A percentile compares a stretch with the other conserved stretches of the same genome.
Conservation (phyloP, 1,139 yeast species). For the Protomyces arabidopsidicola region DNA sequence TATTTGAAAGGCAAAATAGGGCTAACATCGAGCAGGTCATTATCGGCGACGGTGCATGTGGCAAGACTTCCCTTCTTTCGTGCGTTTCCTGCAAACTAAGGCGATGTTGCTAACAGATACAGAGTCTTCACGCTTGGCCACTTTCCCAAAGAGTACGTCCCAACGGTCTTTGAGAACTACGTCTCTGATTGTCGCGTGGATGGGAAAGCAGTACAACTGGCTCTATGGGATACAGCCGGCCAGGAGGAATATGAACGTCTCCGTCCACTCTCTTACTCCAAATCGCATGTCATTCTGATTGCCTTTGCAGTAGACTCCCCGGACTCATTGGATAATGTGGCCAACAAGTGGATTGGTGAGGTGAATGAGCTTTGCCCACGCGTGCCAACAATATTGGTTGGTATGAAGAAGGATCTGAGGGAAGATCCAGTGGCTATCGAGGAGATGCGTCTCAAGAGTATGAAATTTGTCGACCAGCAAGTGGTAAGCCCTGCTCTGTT, state of each 20-base stretch:
- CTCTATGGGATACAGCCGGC: conserved; percentile 96
- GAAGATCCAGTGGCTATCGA: conserved; percentile 73
- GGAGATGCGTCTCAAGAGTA: conserved; percentile 67
- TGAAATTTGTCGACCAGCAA: conserved; percentile 67
- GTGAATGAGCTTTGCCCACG: conserved; percentile 74
- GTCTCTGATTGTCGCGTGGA: conserved; percentile 90
- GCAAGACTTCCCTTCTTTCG: conserved; percentile 83
- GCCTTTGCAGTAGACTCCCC: conserved; percentile 65
- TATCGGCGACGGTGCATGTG: conserved; percentile 95
- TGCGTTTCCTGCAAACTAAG: neutral
- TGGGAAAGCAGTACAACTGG: conserved; percentile 82
- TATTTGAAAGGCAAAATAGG: neutral
- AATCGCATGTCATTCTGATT: conserved; percentile 62
- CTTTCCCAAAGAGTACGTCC: conserved; percentile 64
- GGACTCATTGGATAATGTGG: conserved; percentile 61
- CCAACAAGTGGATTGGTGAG: conserved; percentile 61
- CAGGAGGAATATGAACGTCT: conserved; percentile 69
- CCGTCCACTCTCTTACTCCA: conserved; percentile 63
- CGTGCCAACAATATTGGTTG: conserved; percentile 79
- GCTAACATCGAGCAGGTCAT: conserved; percentile 53
- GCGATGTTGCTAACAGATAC: neutral
- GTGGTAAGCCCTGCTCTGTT: conserved; percentile 41
- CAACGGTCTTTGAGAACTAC: conserved; percentile 92
- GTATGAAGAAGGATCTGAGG: conserved; percentile 86
- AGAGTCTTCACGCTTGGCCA: conserved; percentile 81